phyloP scores from a whole-genome alignment of 2,329 filamentous ascomycete genomes.

The Aureobasidium sp. region DNA sequence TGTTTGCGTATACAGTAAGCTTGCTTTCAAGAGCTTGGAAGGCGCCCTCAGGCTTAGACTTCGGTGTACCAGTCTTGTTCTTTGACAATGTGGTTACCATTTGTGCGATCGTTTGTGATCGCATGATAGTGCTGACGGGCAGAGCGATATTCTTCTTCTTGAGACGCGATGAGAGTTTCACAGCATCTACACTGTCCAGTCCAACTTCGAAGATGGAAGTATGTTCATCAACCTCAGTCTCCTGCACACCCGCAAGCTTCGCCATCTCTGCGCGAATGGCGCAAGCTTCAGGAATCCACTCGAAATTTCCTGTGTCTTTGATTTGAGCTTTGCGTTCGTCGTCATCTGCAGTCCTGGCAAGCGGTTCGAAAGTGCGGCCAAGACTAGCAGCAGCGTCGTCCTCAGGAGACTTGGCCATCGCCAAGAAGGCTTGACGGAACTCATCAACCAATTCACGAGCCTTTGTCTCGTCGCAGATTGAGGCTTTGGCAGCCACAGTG shows the following conservation, averaged over 20 bases:
- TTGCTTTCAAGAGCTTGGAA: neutral
- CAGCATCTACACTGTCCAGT: conserved; percentile 85
- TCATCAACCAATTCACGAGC: conserved; percentile 36
- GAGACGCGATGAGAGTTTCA: conserved; percentile 71
- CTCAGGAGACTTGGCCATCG: conserved; percentile 31
- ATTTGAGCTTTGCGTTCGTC: conserved; percentile 14
- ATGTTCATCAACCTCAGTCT: conserved; percentile 46
- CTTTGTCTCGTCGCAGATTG: conserved; percentile 31
- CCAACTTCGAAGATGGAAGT: conserved; percentile 74
- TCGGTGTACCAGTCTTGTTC: conserved; percentile 3
- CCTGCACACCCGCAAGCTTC: conserved; percentile 49
- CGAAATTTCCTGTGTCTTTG: conserved; percentile 37
- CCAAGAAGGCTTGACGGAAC: conserved; percentile 36
- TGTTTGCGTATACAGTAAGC: conserved; percentile 15
- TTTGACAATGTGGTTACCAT: conserved; percentile 41
- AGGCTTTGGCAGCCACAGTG: conserved; percentile 53
- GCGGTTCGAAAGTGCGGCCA: neutral
- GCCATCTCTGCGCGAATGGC: conserved; percentile 58
- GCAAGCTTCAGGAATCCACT: conserved; percentile 52
- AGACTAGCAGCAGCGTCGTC: conserved; percentile 21
- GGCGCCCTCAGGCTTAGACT: neutral
- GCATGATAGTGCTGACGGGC: conserved; percentile 71
- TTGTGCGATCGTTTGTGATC: conserved; percentile 57
- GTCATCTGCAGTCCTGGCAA: conserved; percentile 16
- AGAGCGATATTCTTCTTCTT: conserved; percentile 54